Base-by-base conservation (phyloP, 75 land plant species). In the Picea glauca region DNA sequence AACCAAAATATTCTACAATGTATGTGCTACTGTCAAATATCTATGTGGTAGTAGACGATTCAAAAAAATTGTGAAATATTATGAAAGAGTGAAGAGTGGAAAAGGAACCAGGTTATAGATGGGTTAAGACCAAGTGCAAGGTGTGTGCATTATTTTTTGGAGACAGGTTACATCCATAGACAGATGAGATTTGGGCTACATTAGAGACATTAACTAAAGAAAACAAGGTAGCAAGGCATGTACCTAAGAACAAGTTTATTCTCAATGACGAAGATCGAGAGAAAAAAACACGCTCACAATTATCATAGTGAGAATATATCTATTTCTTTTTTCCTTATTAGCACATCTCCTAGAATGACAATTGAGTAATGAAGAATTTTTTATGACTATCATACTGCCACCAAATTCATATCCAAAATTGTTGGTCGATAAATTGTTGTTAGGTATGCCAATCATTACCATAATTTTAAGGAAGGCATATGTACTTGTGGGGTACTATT, bases 31-130 rank as follows among this genome's bases (percentile, higher is more conserved):
- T 92, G 15, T 92, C 94, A 72, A 92, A 92, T 77, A 76, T 92
- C 46, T 87, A 91, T 72, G 91, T 89, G 30, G 76, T 78, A 73
- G 76, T 40, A 13, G 85, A 91, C 7, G 74, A 83, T 38, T 91
- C 84, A 20, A 73, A 80, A 35, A 54, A 81, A 15, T 77, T 91
- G 26, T 77, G 90, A 65, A 87, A 85, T 23, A 21, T 13, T 6
- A 87, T 90, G 90, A 92, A 86, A 79, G 80, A 86, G 43, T 78
- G 74, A 50, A 63, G 79, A 2, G 33, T 90, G 78, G 74, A 70
- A 11, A 92, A 92, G 76, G 91, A 88, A 83, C 92, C 92, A 2
- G 94, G 89, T 7, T 84, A 78, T 60, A 86, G 89, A 60, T 90
- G 90, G 90, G 77, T 88, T 43, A 89, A 91, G 77, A 61, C 74